Conservation (phyloP, 2,329 filamentous ascomycete species). For the Plectosphaerella cucumerina region DNA sequence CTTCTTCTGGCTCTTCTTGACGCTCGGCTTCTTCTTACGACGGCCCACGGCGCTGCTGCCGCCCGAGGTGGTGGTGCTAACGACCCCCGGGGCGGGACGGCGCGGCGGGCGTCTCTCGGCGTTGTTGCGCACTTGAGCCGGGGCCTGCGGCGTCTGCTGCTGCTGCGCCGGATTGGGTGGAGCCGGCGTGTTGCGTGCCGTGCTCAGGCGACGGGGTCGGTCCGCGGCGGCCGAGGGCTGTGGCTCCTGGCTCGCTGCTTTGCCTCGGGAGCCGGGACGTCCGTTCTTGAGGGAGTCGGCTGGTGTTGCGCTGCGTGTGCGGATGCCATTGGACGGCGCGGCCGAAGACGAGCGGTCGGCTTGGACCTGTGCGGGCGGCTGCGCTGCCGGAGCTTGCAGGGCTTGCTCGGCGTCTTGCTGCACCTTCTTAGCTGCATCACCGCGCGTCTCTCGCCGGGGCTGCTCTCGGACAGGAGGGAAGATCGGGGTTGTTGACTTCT, state of each 20-base stretch:
- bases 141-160: slow-evolving; percentile 1
- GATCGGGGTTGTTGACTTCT: slow-evolving; percentile 26
- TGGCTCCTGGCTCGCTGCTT: slow-evolving; percentile 48
- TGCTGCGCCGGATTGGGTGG: slow-evolving; percentile 33
- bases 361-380: slow-evolving; percentile 9
- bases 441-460: slow-evolving; percentile 41
- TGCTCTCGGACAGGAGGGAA: slow-evolving; percentile 27
- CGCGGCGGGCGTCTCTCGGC: slow-evolving; percentile 39
- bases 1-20: slow-evolving; percentile 49
- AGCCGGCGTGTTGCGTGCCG: slow-evolving; percentile 52
- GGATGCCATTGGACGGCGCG: slow-evolving; percentile 22
- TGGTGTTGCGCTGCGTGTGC: slow-evolving; percentile 31
- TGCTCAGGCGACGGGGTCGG: slow-evolving; percentile 51
- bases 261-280: slow-evolving; percentile 44
- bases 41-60: slow-evolving; percentile 66
- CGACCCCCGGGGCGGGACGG: slow-evolving; percentile 67
- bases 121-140: not conserved
- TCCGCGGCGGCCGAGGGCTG: slow-evolving; percentile 45
- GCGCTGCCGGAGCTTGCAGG: not conserved
- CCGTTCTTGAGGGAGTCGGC: slow-evolving; percentile 22
- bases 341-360: slow-evolving; percentile 13
- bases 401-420: slow-evolving; percentile 21
- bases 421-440: slow-evolving; percentile 35
- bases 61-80: slow-evolving; percentile 58
- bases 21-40: slow-evolving; percentile 59